Evolutionary conservation across 2,329 filamentous ascomycete species (phyloP).

Genomic region (Dactylellina leptospora): DNA sequence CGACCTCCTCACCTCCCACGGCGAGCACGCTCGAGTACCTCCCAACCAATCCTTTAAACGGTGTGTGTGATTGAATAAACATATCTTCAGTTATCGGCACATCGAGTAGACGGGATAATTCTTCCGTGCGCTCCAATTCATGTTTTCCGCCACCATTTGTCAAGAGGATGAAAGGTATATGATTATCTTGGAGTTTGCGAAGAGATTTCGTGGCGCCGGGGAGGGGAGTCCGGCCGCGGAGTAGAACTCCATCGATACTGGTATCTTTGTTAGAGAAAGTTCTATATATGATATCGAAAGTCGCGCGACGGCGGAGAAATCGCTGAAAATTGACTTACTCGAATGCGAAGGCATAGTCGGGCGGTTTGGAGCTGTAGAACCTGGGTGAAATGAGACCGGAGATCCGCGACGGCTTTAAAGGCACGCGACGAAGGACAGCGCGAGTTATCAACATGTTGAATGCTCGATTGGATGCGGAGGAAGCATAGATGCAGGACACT

Average conservation of each 20-base stretch:
- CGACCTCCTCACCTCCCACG: constrained; percentile 71
- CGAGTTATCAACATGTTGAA: constrained; percentile 27
- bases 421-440: constrained; percentile 26
- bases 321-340: constrained; percentile 62
- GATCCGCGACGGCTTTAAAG: constrained; percentile 6
- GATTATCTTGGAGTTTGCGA: constrained; percentile 73
- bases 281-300: neutral
- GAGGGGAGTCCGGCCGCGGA: constrained; percentile 80
- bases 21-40: constrained; percentile 73
- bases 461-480: constrained; percentile 16
- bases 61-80: constrained; percentile 91
- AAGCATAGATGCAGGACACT: constrained; percentile 1
- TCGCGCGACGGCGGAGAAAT: constrained; percentile 6
- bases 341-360: constrained; percentile 68
- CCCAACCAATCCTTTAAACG: constrained; percentile 75
- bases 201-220: constrained; percentile 80
- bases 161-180: constrained; percentile 89
- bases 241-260: constrained; percentile 92
- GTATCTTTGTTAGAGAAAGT: neutral
- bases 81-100: constrained; percentile 72
- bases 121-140: constrained; percentile 76
- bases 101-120: constrained; percentile 73
- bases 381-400: constrained; percentile 1
- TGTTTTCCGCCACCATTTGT: constrained; percentile 93
- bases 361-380: constrained; percentile 53